phyloP scores from a whole-genome alignment of 345 rosid genomes.

The Melaleuca alternifolia region DNA sequence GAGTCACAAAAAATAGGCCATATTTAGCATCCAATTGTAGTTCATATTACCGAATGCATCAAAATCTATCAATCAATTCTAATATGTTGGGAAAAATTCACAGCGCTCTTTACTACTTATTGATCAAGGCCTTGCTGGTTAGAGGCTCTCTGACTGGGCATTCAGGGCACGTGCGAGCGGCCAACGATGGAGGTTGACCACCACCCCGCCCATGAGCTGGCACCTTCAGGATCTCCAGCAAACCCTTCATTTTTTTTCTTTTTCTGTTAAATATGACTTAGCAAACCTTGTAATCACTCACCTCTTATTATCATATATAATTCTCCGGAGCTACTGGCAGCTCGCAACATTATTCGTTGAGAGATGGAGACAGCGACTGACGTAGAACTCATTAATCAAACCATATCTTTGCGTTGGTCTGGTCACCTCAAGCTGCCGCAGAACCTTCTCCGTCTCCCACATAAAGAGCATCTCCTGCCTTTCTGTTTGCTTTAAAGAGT shows the following conservation, averaged over 20 bases:
- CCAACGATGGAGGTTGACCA: conserved; percentile 6
- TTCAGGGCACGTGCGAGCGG: conserved; percentile 8
- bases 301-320: neutral
- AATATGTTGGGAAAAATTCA: neutral
- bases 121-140: neutral
- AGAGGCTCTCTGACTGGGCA: neutral
- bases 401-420: neutral
- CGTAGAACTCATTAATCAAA: neutral
- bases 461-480: neutral
- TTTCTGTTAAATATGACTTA: neutral
- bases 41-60: too few relatives aligned
- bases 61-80: neutral
- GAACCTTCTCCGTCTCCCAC: conserved; percentile 5
- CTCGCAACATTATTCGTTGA: neutral
- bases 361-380: conserved; percentile 9
- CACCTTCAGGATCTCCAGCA: neutral
- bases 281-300: neutral
- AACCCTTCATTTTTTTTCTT: neutral
- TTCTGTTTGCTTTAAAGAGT: neutral
- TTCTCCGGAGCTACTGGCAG: neutral
- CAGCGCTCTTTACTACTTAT: neutral
- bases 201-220: conserved; percentile 2
- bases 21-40: neutral
- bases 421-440: conserved; percentile 1
- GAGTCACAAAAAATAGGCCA: neutral